These are phyloP conservation scores for Hysterangium stoloniferum DNA, from an alignment of 768 basidiomycete species.

Conservation along the genomic window DNA sequence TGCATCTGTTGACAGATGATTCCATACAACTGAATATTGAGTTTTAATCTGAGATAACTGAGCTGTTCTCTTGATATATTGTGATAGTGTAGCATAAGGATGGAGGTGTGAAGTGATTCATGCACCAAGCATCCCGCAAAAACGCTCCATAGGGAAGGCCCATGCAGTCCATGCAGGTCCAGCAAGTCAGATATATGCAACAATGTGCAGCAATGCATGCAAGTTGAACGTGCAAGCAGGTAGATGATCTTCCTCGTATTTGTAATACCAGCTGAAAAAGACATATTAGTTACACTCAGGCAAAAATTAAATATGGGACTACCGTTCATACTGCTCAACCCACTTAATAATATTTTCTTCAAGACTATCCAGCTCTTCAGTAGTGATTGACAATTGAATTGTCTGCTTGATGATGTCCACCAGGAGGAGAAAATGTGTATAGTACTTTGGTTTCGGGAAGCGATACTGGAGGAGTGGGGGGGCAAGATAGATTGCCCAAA, in stretches of 20 bases:
- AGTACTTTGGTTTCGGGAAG: neutral
- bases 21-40: neutral
- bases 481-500: constrained; percentile 21
- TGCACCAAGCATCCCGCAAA: neutral
- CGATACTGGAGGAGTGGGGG: constrained; percentile 6
- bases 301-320: neutral
- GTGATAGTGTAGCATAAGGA: neutral
- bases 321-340: constrained; percentile 12
- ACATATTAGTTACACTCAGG: neutral
- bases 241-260: neutral
- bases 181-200: neutral
- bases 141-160: neutral
- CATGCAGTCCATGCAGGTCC: neutral
- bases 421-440: neutral
- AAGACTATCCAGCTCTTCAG: constrained; percentile 12
- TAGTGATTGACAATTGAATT: constrained; percentile 17
- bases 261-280: neutral
- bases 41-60: neutral
- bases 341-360: constrained; percentile 13
- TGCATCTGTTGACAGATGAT: neutral
- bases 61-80: neutral
- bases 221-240: neutral
- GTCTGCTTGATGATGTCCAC: constrained; percentile 8
- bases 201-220: neutral
- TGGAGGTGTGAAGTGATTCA: neutral